Base-by-base conservation (phyloP, 192 early-diverging fungal species). In the Lobosporangium transversale region DNA sequence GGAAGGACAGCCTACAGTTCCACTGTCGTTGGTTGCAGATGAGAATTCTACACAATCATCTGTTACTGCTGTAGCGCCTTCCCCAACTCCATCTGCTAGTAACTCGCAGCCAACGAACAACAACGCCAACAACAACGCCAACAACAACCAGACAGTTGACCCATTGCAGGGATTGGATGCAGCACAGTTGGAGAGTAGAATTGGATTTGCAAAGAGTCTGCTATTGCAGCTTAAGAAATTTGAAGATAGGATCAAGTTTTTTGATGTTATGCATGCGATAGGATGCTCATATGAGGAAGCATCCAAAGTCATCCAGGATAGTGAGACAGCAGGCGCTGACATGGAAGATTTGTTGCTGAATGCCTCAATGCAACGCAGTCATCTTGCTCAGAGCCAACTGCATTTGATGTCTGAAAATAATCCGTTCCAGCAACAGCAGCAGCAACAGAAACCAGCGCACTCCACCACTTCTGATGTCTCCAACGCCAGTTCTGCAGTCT, bases 241-340 rank as follows among this genome's bases (percentile, higher is more conserved):
- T 33, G 73, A 81, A 12, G 62, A 78, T 18, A 43, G 69, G 17
- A 56, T 78, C 45, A 27, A 56, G 18, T 59, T 76, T 27, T 86
- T 83, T 68, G 76, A 81, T 21, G 82, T 83, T 1, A 86, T 86
- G 84, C 80, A 86, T 60, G 78, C 74, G 8, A 70, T 78, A 30
- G 68, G 81, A 23, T 79, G 79, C 3, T 65, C 68, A 10, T 86
- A 74, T 56, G 75, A 74, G 14, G 78, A 83, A 23, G 84, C 84
- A 10, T 45, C 61, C n/a, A 59, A 64, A 54, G 80, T 83, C 0
- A 62, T 83, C 8, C 65, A 79, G 31, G 73, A 76, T 12, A 67
- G 43, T 18, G 64, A 67, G 44, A 30, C 49, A 4, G 58, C 51
- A 8, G 52, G 48, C 8, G 36, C 26, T 11, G 63, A 66, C 27